These are phyloP conservation scores for Scutellaria minor DNA, from an alignment of 257 asterid species.

Conservation along the genomic window DNA sequence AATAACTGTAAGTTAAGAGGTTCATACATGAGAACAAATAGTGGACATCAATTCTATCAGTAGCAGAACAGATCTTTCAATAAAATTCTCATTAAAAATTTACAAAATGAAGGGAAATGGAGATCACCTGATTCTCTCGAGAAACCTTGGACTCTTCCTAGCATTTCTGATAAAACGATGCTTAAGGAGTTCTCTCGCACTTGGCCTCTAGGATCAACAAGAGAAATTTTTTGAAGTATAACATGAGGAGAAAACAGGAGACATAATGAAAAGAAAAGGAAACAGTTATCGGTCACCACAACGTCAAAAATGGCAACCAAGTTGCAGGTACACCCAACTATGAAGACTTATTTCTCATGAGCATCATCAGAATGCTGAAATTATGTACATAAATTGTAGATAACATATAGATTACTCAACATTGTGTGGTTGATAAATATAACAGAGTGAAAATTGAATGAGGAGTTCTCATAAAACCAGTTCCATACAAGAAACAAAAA, in stretches of 20 bases:
- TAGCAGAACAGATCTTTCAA: conserved; percentile 10
- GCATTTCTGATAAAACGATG: conserved; percentile 91
- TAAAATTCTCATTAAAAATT: conserved; percentile 18
- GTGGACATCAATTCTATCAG: background rate
- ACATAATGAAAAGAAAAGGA: background rate
- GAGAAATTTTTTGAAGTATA: background rate
- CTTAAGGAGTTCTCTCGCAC: conserved; percentile 95
- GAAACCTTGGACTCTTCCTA: conserved; percentile 87
- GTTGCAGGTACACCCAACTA: conserved; percentile 12
- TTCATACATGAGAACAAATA: background rate
- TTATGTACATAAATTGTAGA: background rate
- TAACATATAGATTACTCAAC: background rate
- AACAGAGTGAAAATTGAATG: background rate
- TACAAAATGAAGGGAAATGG: conserved; percentile 17
- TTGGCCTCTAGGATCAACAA: conserved; percentile 66
- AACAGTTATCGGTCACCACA: background rate
- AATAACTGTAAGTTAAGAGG: background rate
- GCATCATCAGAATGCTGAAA: background rate
- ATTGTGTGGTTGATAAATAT: background rate
- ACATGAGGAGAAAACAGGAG: conserved; percentile 19
- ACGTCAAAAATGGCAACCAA: background rate
- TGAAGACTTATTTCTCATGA: background rate
- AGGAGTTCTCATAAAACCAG: no score
- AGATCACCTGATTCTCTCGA: conserved; percentile 90
- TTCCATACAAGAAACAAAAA: no score